A percentile compares a stretch with the other conserved stretches of the same genome.
phyloP scores from a whole-genome alignment of 805 yeast species.

The Grigorovia jiainica region DNA sequence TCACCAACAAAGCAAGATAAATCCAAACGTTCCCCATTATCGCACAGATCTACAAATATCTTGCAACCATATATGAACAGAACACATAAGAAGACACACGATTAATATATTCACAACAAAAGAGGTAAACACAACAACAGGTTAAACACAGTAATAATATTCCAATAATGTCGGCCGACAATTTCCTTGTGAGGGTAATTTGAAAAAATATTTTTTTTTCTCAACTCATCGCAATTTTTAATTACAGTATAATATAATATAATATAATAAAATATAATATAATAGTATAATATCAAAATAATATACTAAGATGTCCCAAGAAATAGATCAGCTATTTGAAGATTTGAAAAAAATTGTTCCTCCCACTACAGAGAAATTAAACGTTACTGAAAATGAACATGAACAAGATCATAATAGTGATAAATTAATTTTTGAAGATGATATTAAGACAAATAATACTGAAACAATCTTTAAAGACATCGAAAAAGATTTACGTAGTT shows the following conservation, averaged over 20 bases:
- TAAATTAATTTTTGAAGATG: conserved; percentile 9
- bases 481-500: conserved; percentile 17
- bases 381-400: neutral
- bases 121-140: too few relatives aligned
- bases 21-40: neutral
- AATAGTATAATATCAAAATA: too few relatives aligned
- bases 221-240: too few relatives aligned
- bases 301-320: neutral
- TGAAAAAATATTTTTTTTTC: too few relatives aligned
- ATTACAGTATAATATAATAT: too few relatives aligned
- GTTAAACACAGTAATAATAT: too few relatives aligned
- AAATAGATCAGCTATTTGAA: neutral
- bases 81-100: too few relatives aligned
- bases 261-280: too few relatives aligned
- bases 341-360: neutral
- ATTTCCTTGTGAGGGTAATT: too few relatives aligned
- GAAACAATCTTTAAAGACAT: conserved; percentile 21
- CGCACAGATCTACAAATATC: neutral
- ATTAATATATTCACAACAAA: too few relatives aligned
- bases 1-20: too few relatives aligned
- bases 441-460: conserved; percentile 9
- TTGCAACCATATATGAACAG: neutral
- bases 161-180: too few relatives aligned
- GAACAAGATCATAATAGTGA: conserved; percentile 5
- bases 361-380: neutral